These are phyloP conservation scores for Ceratocystis huliohia DNA, from an alignment of 2,329 filamentous ascomycete species.

Conservation along the genomic window DNA sequence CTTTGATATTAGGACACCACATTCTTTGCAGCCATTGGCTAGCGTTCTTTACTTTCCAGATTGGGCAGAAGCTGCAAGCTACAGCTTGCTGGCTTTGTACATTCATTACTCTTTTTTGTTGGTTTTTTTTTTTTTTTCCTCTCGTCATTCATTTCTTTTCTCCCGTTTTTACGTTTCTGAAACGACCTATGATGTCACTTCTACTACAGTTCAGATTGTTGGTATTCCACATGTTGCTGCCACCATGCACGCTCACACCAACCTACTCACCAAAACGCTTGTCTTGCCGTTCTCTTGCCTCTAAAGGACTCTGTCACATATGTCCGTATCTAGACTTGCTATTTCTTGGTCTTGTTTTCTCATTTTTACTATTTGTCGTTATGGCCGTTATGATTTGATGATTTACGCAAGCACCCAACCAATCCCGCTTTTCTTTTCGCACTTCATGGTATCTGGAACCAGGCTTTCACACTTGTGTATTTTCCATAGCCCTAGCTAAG, in stretches of 20 bases:
- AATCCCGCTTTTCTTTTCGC: background rate
- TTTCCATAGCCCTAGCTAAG: background rate
- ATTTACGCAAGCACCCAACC: background rate
- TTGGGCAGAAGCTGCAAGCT: too few species aligned
- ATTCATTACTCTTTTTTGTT: too few species aligned
- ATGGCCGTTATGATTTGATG: background rate
- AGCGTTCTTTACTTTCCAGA: background rate
- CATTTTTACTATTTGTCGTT: background rate
- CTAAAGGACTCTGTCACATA: background rate
- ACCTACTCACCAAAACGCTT: background rate
- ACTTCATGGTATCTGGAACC: background rate
- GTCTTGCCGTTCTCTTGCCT: background rate
- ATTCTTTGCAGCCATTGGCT: background rate
- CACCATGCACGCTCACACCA: background rate
- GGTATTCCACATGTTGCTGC: background rate
- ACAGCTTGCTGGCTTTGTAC: background rate
- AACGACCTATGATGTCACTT: background rate
- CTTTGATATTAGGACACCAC: slow-evolving; percentile 2
- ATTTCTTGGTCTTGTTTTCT: background rate
- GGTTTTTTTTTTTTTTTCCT: background rate
- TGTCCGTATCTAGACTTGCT: background rate
- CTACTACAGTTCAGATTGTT: background rate
- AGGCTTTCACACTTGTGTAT: background rate
- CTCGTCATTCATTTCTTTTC: background rate
- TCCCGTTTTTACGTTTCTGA: background rate